These are phyloP conservation scores for Herpetomonas tarakana DNA, from an alignment of 208 protist genomes.

Conservation along the genomic window DNA sequence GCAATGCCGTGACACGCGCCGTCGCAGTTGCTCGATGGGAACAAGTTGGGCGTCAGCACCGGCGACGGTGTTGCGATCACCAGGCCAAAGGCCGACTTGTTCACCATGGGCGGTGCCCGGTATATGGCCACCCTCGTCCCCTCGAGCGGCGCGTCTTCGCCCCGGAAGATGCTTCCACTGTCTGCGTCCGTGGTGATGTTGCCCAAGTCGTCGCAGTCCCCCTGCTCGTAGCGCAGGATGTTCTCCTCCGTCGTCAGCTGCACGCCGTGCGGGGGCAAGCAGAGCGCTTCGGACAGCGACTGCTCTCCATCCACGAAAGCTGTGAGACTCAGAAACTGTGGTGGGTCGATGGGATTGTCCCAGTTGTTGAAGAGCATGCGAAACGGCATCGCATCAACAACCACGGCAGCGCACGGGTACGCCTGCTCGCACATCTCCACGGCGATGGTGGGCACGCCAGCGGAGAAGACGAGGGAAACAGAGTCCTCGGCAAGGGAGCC, in stretches of 20 bases:
- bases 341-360: too few species aligned
- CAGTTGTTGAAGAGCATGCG: too few species aligned
- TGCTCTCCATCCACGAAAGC: too few species aligned
- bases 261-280: neutral
- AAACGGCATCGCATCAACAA: conserved; percentile 12
- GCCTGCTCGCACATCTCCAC: neutral
- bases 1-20: too few species aligned
- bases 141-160: too few species aligned
- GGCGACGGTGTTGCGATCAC: neutral
- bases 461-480: neutral
- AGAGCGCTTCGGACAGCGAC: too few species aligned
- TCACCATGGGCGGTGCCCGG: neutral
- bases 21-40: neutral
- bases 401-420: conserved; percentile 12
- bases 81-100: conserved; percentile 1
- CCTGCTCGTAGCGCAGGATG: conserved; percentile 8
- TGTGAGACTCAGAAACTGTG: too few species aligned
- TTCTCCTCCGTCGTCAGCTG: conserved; percentile 4
- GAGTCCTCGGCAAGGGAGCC: neutral
- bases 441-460: neutral
- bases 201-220: too few species aligned
- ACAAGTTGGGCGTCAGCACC: neutral
- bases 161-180: too few species aligned
- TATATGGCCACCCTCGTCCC: too few species aligned
- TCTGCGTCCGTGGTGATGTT: too few species aligned